A percentile compares a stretch with the other conserved stretches of the same genome.
These are phyloP conservation scores for Fulvia fulva DNA, from an alignment of 2,329 filamentous ascomycete species.

Conservation along the genomic window DNA sequence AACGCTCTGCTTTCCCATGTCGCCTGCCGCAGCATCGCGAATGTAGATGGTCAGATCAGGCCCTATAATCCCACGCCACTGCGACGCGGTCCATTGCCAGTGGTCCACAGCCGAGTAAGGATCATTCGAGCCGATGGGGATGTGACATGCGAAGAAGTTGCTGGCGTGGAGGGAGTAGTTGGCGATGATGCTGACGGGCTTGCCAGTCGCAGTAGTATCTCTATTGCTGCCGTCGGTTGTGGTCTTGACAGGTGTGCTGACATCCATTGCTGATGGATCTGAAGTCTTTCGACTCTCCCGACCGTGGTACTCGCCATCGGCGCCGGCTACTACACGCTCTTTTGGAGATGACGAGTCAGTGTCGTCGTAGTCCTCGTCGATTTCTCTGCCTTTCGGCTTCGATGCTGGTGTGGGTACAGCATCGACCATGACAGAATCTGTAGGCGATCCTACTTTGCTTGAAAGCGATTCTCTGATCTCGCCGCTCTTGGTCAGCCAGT, in stretches of 20 bases:
- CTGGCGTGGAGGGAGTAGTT: slow-evolving; percentile 76
- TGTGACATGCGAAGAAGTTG: slow-evolving; percentile 67
- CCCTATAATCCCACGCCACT: slow-evolving; percentile 83
- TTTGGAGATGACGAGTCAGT: slow-evolving; percentile 9
- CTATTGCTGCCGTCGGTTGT: not conserved
- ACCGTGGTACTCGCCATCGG: slow-evolving; percentile 6
- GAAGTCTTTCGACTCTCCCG: slow-evolving; percentile 3
- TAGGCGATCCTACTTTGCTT: slow-evolving; percentile 11
- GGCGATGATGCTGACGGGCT: slow-evolving; percentile 72
- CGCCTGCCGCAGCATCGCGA: slow-evolving; percentile 34
- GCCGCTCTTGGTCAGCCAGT: slow-evolving; percentile 72
- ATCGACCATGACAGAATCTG: slow-evolving; percentile 25
- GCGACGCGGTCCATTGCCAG: slow-evolving; percentile 94
- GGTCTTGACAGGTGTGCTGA: slow-evolving; percentile 16
- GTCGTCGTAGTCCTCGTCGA: slow-evolving; percentile 28
- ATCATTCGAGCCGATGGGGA: slow-evolving; percentile 64
- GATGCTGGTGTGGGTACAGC: slow-evolving; percentile 3
- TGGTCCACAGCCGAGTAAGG: slow-evolving; percentile 79
- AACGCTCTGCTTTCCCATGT: slow-evolving; percentile 27
- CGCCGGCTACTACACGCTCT: not conserved
- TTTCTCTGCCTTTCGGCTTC: slow-evolving; percentile 12
- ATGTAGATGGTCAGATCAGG: slow-evolving; percentile 76
- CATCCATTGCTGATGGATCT: slow-evolving; percentile 22
- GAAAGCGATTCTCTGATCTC: slow-evolving; percentile 55
- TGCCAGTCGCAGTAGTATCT: slow-evolving; percentile 21